Base-by-base conservation (phyloP, 768 basidiomycete species). In the Pleurotus sapidus region DNA sequence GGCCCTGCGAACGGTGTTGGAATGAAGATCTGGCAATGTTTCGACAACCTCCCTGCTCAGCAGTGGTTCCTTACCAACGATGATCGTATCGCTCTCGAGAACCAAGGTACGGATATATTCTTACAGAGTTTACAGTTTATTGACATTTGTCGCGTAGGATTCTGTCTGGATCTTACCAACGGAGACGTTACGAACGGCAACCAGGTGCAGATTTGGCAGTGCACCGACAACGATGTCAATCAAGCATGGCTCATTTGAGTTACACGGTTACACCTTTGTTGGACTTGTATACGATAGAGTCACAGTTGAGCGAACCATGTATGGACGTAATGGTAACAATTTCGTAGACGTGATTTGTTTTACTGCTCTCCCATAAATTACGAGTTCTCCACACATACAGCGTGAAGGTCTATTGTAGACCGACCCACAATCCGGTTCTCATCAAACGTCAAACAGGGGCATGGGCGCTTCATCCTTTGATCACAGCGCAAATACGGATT, bases 111-210 rank as follows among this genome's bases (percentile, higher is more conserved):
- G 62, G 57, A 23, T 17, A 37, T 34, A 25, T 37, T 34, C 1
- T 18, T 40, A 2, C 3, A 15, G 39, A 14, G 5, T 14, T 14
- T 24, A 2, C 5, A 20, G 2, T 14, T 4, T 12, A 8, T 11
- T 12, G 48, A 9, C 34, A 30, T 25, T 56, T 8, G 47, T 5
- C 15, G 5, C 14, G 4, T 46, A 64, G 67, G 62, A 2, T 62
- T 64, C 34, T 70, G 70, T 25, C 56, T 70, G 12, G 73, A 74
- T 54, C 61, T 73, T 12, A 62, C 68, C 2, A 61, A 68, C 46
- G 73, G 72, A 0, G 59, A 60, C 30, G 47, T 65, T 46, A 60
- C 63, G 3, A 72, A 74, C 51, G 46, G 62, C 5, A 66, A 69
- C 43, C 59, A 51, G 17, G 58, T 72, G 7, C 72, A 73, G 53